Conservation (phyloP, 2,329 filamentous ascomycete species). For the Karstenula rhodostoma region DNA sequence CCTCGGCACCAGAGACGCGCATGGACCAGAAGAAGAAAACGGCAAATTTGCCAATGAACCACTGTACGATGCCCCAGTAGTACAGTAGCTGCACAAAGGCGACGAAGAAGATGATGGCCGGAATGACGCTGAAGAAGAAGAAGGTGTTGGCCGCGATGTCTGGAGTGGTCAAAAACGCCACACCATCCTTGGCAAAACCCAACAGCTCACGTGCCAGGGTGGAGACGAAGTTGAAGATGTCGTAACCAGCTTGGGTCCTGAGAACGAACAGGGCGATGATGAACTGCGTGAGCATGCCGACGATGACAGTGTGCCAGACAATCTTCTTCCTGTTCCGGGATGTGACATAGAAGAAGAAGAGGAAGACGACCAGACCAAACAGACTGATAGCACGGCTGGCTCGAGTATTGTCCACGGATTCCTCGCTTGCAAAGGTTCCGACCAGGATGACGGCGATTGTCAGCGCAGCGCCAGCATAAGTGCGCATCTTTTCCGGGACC, state of each 20-base stretch:
- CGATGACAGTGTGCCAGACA: conserved; percentile 69
- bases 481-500: conserved; percentile 72
- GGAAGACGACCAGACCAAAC: conserved; percentile 77
- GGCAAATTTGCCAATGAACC: conserved; percentile 88
- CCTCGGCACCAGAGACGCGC: conserved; percentile 86
- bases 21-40: conserved; percentile 92
- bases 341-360: conserved; percentile 72
- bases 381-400: conserved; percentile 82
- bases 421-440: conserved; percentile 77
- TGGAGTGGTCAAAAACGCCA: conserved; percentile 72
- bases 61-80: conserved; percentile 82
- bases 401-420: conserved; percentile 78
- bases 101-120: conserved; percentile 96
- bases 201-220: conserved; percentile 76
- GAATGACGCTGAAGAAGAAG: conserved; percentile 84
- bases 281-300: conserved; percentile 88
- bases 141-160: conserved; percentile 54
- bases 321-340: conserved; percentile 71
- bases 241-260: conserved; percentile 78
- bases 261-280: conserved; percentile 89
- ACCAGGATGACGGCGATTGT: conserved; percentile 78
- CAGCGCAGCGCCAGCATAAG: conserved; percentile 68
- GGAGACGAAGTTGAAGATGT: conserved; percentile 92
- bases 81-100: conserved; percentile 88
- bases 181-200: conserved; percentile 77